Evolutionary conservation across 164 flowering plant species (phyloP).

Genomic region (Cinnamomum chago): DNA sequence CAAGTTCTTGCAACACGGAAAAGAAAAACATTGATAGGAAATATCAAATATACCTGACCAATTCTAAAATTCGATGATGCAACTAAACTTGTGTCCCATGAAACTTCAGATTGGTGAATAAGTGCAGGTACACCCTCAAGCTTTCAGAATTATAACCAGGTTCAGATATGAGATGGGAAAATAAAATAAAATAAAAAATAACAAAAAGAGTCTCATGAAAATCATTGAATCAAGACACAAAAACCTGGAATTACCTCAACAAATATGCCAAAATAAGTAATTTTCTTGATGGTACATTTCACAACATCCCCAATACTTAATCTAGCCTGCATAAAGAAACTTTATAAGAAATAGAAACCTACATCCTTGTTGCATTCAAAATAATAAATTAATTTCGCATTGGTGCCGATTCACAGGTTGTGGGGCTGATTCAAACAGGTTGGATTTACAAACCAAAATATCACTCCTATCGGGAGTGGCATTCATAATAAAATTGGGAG

Average conservation of each 20-base stretch:
- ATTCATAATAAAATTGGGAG: too few relatives aligned
- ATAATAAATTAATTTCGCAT: not conserved
- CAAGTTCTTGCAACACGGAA: not conserved
- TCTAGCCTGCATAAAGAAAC: constrained; percentile 53
- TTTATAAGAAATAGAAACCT: constrained; percentile 1
- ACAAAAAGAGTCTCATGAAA: not conserved
- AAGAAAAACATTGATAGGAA: not conserved
- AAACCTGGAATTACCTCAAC: constrained; percentile 57
- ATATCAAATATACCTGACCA: constrained; percentile 64
- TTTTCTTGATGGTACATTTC: constrained; percentile 72
- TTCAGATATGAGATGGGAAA: not conserved
- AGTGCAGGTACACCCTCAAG: constrained; percentile 93
- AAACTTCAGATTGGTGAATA: constrained; percentile 89
- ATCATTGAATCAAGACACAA: not conserved
- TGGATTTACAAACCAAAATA: too few relatives aligned
- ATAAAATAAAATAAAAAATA: not conserved
- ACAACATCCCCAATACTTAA: constrained; percentile 83
- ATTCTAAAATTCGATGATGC: constrained; percentile 67
- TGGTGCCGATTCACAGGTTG: too few relatives aligned
- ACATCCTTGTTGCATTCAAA: not conserved
- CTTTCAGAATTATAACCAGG: constrained; percentile 30
- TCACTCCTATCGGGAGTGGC: too few relatives aligned
- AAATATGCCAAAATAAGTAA: constrained; percentile 87
- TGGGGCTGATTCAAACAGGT: too few relatives aligned
- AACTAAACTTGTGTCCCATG: constrained; percentile 90